These are phyloP conservation scores for Rhizophagus prolifer DNA, from an alignment of 192 early-diverging fungal species.

Conservation along the genomic window DNA sequence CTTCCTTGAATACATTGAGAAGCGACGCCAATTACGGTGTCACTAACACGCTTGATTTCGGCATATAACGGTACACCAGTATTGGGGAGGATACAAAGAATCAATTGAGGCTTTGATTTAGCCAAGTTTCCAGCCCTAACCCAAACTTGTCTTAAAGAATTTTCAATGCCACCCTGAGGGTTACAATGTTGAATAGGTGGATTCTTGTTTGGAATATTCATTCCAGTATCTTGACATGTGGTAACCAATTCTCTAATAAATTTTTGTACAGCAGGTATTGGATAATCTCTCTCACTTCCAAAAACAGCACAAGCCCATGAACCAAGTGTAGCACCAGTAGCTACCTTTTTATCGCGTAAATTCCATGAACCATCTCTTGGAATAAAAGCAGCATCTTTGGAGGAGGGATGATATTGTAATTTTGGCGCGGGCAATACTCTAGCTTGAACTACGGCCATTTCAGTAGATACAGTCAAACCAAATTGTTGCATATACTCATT, in stretches of 20 bases:
- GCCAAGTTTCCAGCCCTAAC: constrained; percentile 58
- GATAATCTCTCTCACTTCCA: constrained; percentile 50
- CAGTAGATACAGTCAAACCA: neutral
- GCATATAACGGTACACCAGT: constrained; percentile 81
- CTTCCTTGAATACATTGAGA: constrained; percentile 82
- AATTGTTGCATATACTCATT: constrained; percentile 54
- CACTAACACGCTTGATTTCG: constrained; percentile 55
- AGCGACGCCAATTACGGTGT: neutral
- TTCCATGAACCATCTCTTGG: constrained; percentile 85
- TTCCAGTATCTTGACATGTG: constrained; percentile 73
- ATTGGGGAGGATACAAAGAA: constrained; percentile 76
- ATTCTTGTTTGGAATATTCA: constrained; percentile 49
- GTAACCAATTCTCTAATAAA: constrained; percentile 75
- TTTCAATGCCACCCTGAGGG: constrained; percentile 67
- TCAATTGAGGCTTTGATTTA: neutral
- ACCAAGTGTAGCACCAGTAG: constrained; percentile 69
- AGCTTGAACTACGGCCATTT: constrained; percentile 49
- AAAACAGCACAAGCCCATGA: constrained; percentile 84
- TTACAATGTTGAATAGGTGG: constrained; percentile 54
- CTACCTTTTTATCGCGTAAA: constrained; percentile 77
- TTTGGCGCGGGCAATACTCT: constrained; percentile 80
- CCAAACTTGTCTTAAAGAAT: constrained; percentile 69
- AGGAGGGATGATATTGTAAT: constrained; percentile 58
- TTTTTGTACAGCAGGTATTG: constrained; percentile 54
- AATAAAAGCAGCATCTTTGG: constrained; percentile 45